These are phyloP conservation scores for Starmerella apis DNA, from an alignment of 805 yeast genomes.

Conservation along the genomic window DNA sequence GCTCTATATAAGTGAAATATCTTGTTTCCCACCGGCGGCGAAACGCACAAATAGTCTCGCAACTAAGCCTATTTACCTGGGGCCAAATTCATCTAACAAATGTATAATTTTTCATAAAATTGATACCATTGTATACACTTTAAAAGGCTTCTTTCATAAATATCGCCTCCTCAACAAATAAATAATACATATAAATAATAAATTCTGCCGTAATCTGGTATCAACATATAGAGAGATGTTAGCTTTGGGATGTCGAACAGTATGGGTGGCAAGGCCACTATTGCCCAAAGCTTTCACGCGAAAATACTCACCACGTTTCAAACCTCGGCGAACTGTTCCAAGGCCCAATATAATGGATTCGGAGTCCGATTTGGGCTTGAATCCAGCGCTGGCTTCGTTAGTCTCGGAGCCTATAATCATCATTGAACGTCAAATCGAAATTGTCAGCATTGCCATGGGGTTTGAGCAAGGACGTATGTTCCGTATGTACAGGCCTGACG, in stretches of 20 bases:
- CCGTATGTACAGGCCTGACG: slow-evolving; percentile 55
- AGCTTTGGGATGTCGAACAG: not conserved
- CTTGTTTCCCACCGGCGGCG: too few relatives aligned
- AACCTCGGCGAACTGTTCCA: not conserved
- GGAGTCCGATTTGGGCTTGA: not conserved
- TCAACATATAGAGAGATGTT: not conserved
- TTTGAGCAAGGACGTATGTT: slow-evolving; percentile 86
- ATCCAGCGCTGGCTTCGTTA: slow-evolving; percentile 44
- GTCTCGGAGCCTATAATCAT: slow-evolving; percentile 74
- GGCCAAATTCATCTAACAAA: too few relatives aligned
- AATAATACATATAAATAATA: not conserved
- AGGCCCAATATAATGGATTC: slow-evolving; percentile 11
- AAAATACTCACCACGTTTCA: slow-evolving; percentile 6
- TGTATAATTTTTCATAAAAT: too few relatives aligned
- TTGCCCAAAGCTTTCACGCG: not conserved
- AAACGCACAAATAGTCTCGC: too few relatives aligned
- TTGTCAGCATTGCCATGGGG: slow-evolving; percentile 77
- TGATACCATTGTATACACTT: too few relatives aligned
- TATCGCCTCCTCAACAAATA: too few relatives aligned
- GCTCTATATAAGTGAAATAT: too few relatives aligned
- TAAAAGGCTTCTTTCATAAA: too few relatives aligned
- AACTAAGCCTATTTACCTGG: too few relatives aligned
- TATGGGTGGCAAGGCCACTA: not conserved
- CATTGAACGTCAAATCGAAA: slow-evolving; percentile 77
- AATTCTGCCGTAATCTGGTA: not conserved